Base-by-base conservation (phyloP, 768 basidiomycete species). In the Boletellus ananas region DNA sequence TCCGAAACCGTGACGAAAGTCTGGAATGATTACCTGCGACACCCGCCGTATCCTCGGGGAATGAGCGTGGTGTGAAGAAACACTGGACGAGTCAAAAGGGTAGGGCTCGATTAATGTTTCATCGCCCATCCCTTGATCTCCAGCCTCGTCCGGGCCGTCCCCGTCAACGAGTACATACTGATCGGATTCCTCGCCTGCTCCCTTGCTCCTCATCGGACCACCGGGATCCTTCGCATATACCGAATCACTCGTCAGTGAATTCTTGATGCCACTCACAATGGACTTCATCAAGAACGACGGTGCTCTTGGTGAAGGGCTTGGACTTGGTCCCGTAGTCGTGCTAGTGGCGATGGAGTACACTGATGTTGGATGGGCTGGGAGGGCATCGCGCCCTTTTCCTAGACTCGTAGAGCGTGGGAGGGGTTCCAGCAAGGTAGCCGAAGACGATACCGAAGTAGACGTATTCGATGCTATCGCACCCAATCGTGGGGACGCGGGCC, bases 101-200 rank as follows among this genome's bases (percentile, higher is more conserved):
- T 56, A 58, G 4, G 58, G 60, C 6, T 67, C 61, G 37, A 59
- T 58, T 2, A 56, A 35, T 10, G 55, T 53, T 38, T 58, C 61
- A 14, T 58, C 59, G 4, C 45, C 54, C 40, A 47, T 51, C 18
- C 48, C 52, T 42, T 20, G 56, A 40, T 53, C 49, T 7, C 6
- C 27, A 27, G 8, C 17, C 20, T 46, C 52, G 18, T 34, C 50
- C 35, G 52, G 53, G 7, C 46, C 50, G 20, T 58, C 34, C 0
- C 54, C 67, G 13, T 61, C 43, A 18, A 69, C 63, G 41, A 69
- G 49, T 1, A 69, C 51, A 21, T 61, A 69, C 34, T 53, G 66
- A 4, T 61, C 64, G 2, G 55, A 51, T 43, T 48, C 61, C 34
- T 49, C 58, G 6, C 49, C 50, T 3, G 42, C 34, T 34, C 37